Evolutionary conservation across 2,329 filamentous ascomycete species (phyloP), one percentile per base, ranked within the genome.

Genomic region (Albifimbria verrucaria): DNA sequence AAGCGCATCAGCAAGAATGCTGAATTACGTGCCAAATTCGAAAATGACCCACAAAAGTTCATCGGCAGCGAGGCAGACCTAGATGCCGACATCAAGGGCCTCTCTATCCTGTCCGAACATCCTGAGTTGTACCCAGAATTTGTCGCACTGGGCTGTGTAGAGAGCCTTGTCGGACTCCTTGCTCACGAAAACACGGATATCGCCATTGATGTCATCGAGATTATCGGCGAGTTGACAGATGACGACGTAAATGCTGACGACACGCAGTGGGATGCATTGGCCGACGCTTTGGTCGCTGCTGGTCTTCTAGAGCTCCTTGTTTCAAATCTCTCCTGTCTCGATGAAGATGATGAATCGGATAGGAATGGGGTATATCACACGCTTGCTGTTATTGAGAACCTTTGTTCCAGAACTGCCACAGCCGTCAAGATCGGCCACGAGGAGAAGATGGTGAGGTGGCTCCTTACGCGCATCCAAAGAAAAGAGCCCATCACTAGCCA

Each of bases 131-230:
- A 94, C 69, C 76, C 76, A 12, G 90, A 95, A 56, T 92, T 96
- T 64, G 86, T 88, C 26, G 86, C 85, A 59, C 77, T 92, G 49
- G 89, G 89, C 20, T 89, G 85, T 54, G 84, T 86, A 1, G 82
- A 73, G 4, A 92, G 87, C 51, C 72, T 99, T 49, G 90, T 96
- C 2, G 83, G 87, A 2, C 72, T 99, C 50, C 76, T 99, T 48
- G 88, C 93, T 17, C 94, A 99, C 68, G 94, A 99, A 63, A 99
- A 99, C 68, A 93, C 92, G 1, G 94, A 99, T 65, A 95, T 99
- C 59, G 92, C 94, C 11, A 96, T 97, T 62, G 90, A 88, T 57
- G 90, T 88, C 1, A 86, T 96, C 48, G 89, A 97, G 73, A 89
- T 97, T 46, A 83, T 99, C 49, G 87, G 85, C 52, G 94, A 99